phyloP scores from a whole-genome alignment of 2,329 filamentous ascomycete species.

The Plectosphaerella plurivora region DNA sequence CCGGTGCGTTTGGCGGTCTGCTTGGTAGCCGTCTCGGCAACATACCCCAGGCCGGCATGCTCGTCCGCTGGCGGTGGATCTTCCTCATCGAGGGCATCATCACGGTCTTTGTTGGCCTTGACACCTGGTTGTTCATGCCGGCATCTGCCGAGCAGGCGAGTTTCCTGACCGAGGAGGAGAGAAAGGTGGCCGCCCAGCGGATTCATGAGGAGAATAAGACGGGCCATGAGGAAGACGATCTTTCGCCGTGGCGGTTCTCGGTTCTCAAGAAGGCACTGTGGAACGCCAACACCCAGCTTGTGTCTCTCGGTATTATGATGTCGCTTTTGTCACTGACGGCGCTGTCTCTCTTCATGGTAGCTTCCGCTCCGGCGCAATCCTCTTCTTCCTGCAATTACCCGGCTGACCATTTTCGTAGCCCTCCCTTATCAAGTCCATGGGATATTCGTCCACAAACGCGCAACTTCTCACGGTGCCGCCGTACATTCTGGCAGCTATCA shows the following conservation, averaged over 20 bases:
- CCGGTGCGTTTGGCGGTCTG: conserved; percentile 54
- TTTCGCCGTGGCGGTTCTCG: not conserved
- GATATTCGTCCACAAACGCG: not conserved
- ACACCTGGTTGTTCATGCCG: not conserved
- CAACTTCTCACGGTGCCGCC: not conserved
- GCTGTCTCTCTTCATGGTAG: not conserved
- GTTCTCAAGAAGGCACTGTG: not conserved
- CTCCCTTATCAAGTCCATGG: not conserved
- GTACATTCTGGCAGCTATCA: not conserved
- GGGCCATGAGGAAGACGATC: not conserved
- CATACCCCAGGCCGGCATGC: conserved; percentile 30
- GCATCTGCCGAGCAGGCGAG: not conserved
- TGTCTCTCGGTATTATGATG: not conserved
- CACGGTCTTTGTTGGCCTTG: not conserved
- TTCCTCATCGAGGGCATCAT: not conserved
- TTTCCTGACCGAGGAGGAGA: not conserved
- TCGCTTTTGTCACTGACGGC: not conserved
- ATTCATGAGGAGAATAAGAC: not conserved
- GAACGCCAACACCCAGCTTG: not conserved
- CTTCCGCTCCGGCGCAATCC: not conserved
- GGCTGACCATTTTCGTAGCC: not conserved
- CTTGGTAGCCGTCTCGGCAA: conserved; percentile 46
- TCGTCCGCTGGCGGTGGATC: not conserved
- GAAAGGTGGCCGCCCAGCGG: not conserved
- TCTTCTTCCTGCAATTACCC: not conserved